These are phyloP conservation scores for Physcia stellaris DNA, from an alignment of 495 filamentous ascomycete species.

Conservation along the genomic window DNA sequence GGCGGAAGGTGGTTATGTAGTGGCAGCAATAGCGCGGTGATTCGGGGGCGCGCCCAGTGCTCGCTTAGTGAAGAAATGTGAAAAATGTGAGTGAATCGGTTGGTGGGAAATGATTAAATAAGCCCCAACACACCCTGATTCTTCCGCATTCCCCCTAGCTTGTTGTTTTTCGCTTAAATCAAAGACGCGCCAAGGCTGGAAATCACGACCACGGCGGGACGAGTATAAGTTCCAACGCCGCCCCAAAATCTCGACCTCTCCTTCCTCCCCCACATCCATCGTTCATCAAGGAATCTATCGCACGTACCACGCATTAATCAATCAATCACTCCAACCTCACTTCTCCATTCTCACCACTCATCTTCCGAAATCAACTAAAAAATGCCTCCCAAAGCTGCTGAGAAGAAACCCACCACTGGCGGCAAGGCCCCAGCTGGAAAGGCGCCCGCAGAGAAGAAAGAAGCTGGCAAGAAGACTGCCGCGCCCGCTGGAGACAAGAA, in stretches of 20 bases:
- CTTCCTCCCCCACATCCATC: slow-evolving; percentile 30
- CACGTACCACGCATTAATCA: no score
- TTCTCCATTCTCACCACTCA: slow-evolving; percentile 22
- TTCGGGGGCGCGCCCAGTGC: slow-evolving; percentile 7
- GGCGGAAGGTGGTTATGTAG: slow-evolving; percentile 18
- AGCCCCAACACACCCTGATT: no score
- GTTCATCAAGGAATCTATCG: no score
- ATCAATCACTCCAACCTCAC: slow-evolving; percentile 1
- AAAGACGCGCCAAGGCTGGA: slow-evolving; percentile 14
- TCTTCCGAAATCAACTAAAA: no score
- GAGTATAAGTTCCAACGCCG: slow-evolving; percentile 34
- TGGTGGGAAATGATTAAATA: no score
- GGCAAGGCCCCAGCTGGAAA: slow-evolving; percentile 87
- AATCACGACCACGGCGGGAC: slow-evolving; percentile 14
- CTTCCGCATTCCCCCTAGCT: slow-evolving; percentile 4
- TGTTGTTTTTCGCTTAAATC: slow-evolving; percentile 8
- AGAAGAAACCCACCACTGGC: slow-evolving; percentile 94
- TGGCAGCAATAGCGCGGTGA: slow-evolving; percentile 13
- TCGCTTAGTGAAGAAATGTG: slow-evolving; percentile 13
- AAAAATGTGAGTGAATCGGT: no score
- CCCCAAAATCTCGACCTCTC: slow-evolving; percentile 26
- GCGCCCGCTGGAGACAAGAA: slow-evolving; percentile 88
- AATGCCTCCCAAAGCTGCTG: slow-evolving; percentile 91
- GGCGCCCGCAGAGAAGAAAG: slow-evolving; percentile 89
- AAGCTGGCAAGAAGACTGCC: slow-evolving; percentile 99